Conservation (phyloP, 2,329 filamentous ascomycete species). For the Chaetomiaceae sp. region DNA sequence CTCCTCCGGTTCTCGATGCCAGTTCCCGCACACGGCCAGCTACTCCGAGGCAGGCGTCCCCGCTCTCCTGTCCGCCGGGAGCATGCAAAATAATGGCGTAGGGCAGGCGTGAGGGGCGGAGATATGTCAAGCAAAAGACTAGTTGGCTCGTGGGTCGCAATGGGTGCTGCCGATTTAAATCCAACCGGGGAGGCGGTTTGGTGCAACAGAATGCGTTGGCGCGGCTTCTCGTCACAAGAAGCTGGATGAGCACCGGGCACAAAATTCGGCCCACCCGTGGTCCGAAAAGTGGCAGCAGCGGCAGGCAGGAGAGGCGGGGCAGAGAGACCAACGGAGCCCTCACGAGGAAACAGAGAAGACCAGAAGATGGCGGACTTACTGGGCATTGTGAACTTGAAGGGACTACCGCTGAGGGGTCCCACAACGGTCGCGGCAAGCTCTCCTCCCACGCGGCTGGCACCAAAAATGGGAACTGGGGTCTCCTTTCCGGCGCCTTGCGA, state of each 20-base stretch:
- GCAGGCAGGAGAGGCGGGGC: conserved; percentile 4
- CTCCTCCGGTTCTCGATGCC: too few relatives aligned
- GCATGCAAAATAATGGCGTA: background rate
- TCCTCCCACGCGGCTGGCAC: conserved; percentile 9
- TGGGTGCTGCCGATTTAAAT: background rate
- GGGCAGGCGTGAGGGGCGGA: background rate
- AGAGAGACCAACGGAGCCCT: conserved; percentile 3
- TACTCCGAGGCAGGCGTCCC: conserved; percentile 5
- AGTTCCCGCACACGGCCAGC: conserved; percentile 4
- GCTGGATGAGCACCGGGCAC: background rate
- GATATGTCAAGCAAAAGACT: background rate
- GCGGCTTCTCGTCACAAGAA: background rate
- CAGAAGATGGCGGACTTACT: conserved; percentile 23
- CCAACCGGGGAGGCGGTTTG: background rate
- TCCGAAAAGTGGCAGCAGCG: conserved; percentile 1
- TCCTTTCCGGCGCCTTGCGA: conserved; percentile 14
- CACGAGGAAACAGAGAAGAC: conserved; percentile 6
- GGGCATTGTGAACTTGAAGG: conserved; percentile 24
- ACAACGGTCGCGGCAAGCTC: conserved; percentile 19
- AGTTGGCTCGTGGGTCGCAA: background rate
- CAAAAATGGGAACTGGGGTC: conserved; percentile 18
- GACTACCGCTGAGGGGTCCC: conserved; percentile 19
- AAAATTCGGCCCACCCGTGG: background rate
- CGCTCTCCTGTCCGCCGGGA: background rate
- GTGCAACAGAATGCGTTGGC: conserved; percentile 6